Evolutionary conservation across 1,139 yeast genomes (phyloP), one percentile per base, ranked within the genome.

Genomic region (Debaryomycetaceae sp.): DNA sequence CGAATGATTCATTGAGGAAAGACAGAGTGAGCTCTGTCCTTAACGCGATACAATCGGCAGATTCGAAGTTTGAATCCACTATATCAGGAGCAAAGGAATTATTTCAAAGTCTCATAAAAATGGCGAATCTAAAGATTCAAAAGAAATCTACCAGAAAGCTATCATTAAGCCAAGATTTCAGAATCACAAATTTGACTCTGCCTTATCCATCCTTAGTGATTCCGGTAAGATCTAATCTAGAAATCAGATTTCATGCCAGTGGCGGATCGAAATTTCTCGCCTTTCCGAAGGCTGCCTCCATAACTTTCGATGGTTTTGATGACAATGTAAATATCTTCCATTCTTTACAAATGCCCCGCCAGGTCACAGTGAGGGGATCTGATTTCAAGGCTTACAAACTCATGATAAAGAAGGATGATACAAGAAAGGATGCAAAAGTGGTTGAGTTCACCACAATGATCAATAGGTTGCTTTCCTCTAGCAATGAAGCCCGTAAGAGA

Each of bases 361-460:
- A 87, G 51, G 72, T 95, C 5, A 80, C 81, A 4, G 69, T 93
- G 2, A 68, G 81, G 42, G 99, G 98, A 0, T 81, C 88, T 1
- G 89, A 93, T 66, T 93, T 93, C 8, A 63, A 68, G 11, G 63
- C 71, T 0, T 91, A 90, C 60, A 78, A 84, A 33, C 74, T 95
- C 27, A 76, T 95, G 70, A 85, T 96, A 53, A 95, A 95, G 61
- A 79, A 84, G 50, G 99, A 95, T 62, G 99, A 95, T 66, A 84
- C 95, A 8, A 72, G 99, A 53, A 95, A 95, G 60, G 99, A 95
- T 68, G 95, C 97, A 5, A 86, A 96, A 53, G 80, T 93, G 41
- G 88, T 93, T 79, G 98, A 95, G 56, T 85, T 95, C 54, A 90
- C 97, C 0, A 81, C 90, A 1, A 86, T 91, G 66, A 83, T 93